Percentiles rank a stretch among this genome's conserved stretches.
Conservation (phyloP, 2,329 filamentous ascomycete genomes). For the Colletotrichum ledebouriae region DNA sequence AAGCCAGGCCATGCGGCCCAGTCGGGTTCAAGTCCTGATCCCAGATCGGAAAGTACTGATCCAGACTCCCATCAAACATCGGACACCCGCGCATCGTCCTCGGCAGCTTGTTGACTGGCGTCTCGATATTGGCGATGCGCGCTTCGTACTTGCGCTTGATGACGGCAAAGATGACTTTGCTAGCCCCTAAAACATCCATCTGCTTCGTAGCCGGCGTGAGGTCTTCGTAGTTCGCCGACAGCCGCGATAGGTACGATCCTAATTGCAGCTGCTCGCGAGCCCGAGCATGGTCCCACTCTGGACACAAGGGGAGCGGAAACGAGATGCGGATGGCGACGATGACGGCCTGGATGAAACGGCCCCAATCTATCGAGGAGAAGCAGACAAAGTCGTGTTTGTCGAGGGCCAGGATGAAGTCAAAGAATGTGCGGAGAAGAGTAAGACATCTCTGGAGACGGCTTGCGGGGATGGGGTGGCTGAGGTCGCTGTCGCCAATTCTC, state of each 20-base stretch:
- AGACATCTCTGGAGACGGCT: constrained; percentile 46
- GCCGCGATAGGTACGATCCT: constrained; percentile 53
- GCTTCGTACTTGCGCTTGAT: constrained; percentile 61
- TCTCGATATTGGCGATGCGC: constrained; percentile 53
- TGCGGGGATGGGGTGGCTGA: constrained; percentile 39
- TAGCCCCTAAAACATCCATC: constrained; percentile 60
- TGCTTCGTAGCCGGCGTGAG: constrained; percentile 47
- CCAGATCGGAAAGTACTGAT: constrained; percentile 61
- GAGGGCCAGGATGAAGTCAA: constrained; percentile 51
- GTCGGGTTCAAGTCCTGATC: constrained; percentile 51
- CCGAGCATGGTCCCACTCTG: constrained; percentile 51
- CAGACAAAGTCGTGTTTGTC: constrained; percentile 50
- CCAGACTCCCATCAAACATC: constrained; percentile 65
- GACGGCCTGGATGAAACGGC: constrained; percentile 55
- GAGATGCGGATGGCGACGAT: constrained; percentile 62
- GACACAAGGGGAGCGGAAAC: constrained; percentile 57
- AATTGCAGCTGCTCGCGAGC: constrained; percentile 58
- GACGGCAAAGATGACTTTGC: constrained; percentile 60
- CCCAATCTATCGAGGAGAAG: constrained; percentile 60
- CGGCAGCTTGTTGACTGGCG: constrained; percentile 42
- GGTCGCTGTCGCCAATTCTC: constrained; percentile 39
- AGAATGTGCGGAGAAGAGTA: constrained; percentile 48
- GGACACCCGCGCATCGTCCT: constrained; percentile 56
- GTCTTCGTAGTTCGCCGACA: constrained; percentile 49
- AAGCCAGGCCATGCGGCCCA: constrained; percentile 13